Conservation (phyloP, 371 early-diverging fungal species). For the Apophysomyces elegans region DNA sequence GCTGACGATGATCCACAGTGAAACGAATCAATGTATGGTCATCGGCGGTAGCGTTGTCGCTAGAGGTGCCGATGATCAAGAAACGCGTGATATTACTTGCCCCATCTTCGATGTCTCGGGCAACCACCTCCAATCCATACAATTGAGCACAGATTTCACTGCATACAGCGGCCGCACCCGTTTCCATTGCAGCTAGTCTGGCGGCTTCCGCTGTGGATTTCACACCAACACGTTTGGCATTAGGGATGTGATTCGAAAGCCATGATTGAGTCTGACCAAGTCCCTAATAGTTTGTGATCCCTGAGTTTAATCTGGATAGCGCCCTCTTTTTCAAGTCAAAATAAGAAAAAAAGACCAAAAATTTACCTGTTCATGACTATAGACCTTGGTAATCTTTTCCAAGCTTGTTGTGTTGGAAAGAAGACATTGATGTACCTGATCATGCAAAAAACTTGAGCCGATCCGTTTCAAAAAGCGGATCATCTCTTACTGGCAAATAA, state of each 20-base stretch:
- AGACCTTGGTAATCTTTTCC: constrained; percentile 76
- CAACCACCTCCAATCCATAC: constrained; percentile 79
- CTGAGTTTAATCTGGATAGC: not conserved
- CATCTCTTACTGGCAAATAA: constrained; percentile 53
- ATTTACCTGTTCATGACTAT: constrained; percentile 86
- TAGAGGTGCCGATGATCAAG: constrained; percentile 81
- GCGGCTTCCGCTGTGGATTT: constrained; percentile 91
- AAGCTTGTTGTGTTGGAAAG: constrained; percentile 65
- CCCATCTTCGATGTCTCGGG: constrained; percentile 75
- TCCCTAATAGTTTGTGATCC: constrained; percentile 52
- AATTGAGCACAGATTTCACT: constrained; percentile 81
- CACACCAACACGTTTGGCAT: constrained; percentile 76
- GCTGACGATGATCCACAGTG: constrained; percentile 88
- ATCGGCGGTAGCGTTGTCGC: constrained; percentile 69
- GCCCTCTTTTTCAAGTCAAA: not conserved
- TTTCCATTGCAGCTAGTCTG: constrained; percentile 81
- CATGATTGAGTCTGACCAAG: constrained; percentile 86
- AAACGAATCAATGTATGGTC: constrained; percentile 85
- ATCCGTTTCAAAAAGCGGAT: too few relatives aligned
- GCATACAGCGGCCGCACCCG: constrained; percentile 84
- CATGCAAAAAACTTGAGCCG: too few relatives aligned
- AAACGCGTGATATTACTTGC: constrained; percentile 85
- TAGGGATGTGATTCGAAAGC: constrained; percentile 70
- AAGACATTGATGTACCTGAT: constrained; percentile 74
- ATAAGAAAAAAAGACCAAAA: too few relatives aligned